Percentiles rank a stretch among this genome's conserved stretches.
Conservation (phyloP, 768 basidiomycete genomes). For the Hericium rajendrae region DNA sequence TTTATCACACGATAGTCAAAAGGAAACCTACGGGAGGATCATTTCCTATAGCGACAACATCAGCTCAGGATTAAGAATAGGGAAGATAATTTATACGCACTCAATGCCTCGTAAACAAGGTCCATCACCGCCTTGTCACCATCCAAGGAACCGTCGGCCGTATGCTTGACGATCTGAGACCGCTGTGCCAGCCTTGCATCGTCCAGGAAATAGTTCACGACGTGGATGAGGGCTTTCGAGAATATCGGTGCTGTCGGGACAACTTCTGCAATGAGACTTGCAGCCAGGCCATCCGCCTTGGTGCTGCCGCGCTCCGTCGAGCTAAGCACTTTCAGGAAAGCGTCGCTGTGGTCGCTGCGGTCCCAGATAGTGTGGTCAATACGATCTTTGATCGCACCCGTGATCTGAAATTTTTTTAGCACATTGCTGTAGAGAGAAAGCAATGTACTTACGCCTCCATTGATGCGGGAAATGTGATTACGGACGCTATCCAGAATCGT, state of each 20-base stretch:
- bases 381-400: constrained; percentile 13
- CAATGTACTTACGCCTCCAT: constrained; percentile 2
- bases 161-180: background rate
- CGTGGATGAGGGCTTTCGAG: constrained; percentile 43
- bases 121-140: constrained; percentile 2
- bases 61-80: too few species aligned
- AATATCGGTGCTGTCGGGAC: constrained; percentile 49
- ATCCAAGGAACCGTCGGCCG: background rate
- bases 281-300: constrained; percentile 29
- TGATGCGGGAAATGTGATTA: constrained; percentile 5
- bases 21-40: constrained; percentile 10
- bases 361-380: constrained; percentile 15
- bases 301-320: constrained; percentile 2
- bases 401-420: background rate
- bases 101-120: constrained; percentile 13
- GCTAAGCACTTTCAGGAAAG: constrained; percentile 10
- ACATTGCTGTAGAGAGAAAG: background rate
- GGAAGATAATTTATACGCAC: background rate
- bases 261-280: constrained; percentile 41
- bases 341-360: constrained; percentile 10
- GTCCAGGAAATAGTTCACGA: constrained; percentile 52
- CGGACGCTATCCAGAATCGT: constrained; percentile 19
- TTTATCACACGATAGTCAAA: background rate
- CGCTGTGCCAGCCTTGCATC: background rate
- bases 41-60: constrained; percentile 4